These are phyloP conservation scores for Cutaneotrichosporon sp. DNA, from an alignment of 1,284 basidiomycete species.

Conservation along the genomic window DNA sequence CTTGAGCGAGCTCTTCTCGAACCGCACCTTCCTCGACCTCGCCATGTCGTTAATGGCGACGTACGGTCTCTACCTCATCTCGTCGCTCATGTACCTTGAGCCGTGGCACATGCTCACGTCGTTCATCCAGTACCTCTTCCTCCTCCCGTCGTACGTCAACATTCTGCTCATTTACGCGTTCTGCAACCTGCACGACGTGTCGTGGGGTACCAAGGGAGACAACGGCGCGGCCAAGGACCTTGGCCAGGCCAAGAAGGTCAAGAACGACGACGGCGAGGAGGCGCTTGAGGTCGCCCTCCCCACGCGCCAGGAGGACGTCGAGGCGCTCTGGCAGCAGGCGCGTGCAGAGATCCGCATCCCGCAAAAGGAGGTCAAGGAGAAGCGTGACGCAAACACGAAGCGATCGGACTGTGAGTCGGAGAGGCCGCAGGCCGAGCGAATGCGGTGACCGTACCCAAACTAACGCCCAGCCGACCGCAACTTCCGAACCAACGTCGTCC, in stretches of 20 bases:
- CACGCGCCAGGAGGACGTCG: conserved; percentile 77
- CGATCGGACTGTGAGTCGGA: conserved; percentile 64
- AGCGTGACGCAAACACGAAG: conserved; percentile 83
- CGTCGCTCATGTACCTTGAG: conserved; percentile 81
- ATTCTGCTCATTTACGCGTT: conserved; percentile 68
- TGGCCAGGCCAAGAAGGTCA: conserved; percentile 82
- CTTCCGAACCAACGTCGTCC: conserved; percentile 70
- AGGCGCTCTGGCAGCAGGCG: conserved; percentile 78
- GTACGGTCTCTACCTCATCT: conserved; percentile 84
- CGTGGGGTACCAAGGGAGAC: conserved; percentile 87
- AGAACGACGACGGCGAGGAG: conserved; percentile 74
- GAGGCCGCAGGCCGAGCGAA: not conserved
- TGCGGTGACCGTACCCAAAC: no score
- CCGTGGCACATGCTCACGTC: conserved; percentile 95
- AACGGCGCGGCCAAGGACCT: conserved; percentile 82
- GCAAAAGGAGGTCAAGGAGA: conserved; percentile 65
- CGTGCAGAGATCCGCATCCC: conserved; percentile 63
- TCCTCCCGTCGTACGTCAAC: conserved; percentile 70
- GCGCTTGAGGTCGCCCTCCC: conserved; percentile 76
- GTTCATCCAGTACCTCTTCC: conserved; percentile 58
- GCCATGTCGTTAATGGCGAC: conserved; percentile 63
- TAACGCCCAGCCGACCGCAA: conserved; percentile 14
- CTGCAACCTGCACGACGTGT: conserved; percentile 84
- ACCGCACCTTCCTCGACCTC: conserved; percentile 75
- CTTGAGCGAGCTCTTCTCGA: conserved; percentile 63